phyloP scores from a whole-genome alignment of 805 yeast species.

The Danielia oregonensis region DNA sequence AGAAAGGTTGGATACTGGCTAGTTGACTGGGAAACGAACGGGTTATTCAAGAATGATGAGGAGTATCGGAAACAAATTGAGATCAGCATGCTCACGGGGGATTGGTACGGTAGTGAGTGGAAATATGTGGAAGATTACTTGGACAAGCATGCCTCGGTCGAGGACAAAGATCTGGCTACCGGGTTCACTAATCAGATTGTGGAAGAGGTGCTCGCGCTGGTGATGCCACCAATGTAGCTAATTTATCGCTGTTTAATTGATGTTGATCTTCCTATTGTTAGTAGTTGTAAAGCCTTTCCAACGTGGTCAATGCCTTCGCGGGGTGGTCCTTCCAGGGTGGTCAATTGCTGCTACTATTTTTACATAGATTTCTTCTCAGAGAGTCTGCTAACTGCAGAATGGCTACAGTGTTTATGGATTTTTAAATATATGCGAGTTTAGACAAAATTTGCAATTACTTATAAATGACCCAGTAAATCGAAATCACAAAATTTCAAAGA shows the following conservation, averaged over 20 bases:
- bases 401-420: too few relatives aligned
- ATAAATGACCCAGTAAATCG: too few relatives aligned
- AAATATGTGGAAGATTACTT: conserved; percentile 27
- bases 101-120: conserved; percentile 44
- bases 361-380: too few relatives aligned
- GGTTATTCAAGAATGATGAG: conserved; percentile 10
- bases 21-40: conserved; percentile 38
- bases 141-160: conserved; percentile 13
- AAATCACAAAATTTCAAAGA: too few relatives aligned
- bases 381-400: too few relatives aligned
- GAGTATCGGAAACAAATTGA: conserved; percentile 21
- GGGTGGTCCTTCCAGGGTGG: too few relatives aligned
- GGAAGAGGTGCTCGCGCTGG: conserved; percentile 33
- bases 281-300: background rate
- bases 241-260: too few relatives aligned
- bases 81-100: conserved; percentile 35
- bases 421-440: too few relatives aligned
- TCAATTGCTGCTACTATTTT: too few relatives aligned
- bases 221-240: conserved; percentile 40
- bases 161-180: conserved; percentile 24
- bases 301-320: too few relatives aligned
- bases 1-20: conserved; percentile 41
- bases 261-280: too few relatives aligned
- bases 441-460: too few relatives aligned
- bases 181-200: conserved; percentile 33